phyloP scores from a whole-genome alignment of 176 grass and related monocot genomes.

The Cenchrus americanus region DNA sequence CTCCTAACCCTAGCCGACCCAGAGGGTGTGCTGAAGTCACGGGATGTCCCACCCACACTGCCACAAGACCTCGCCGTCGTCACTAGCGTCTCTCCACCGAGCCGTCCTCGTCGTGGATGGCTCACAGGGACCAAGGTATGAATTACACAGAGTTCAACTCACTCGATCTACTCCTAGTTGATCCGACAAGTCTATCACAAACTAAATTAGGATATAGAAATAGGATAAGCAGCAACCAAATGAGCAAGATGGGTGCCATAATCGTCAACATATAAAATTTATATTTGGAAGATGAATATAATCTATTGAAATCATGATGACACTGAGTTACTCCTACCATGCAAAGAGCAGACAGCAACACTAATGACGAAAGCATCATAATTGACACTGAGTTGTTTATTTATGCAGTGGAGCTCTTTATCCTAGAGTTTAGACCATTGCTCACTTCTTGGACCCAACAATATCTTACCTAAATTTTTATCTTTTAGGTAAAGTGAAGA shows the following conservation, averaged over 20 bases:
- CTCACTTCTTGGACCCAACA: conserved; percentile 1
- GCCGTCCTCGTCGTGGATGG: too few relatives aligned
- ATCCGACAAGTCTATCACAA: too few relatives aligned
- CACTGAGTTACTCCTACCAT: not conserved
- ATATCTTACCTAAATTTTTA: conserved; percentile 15
- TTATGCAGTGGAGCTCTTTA: conserved; percentile 4
- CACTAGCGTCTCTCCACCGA: too few relatives aligned
- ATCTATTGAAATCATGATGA: conserved; percentile 20
- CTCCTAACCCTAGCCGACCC: too few relatives aligned
- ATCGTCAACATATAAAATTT: conserved; percentile 15
- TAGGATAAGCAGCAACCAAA: not conserved
- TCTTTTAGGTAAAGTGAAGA: conserved; percentile 21
- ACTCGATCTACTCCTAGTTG: too few relatives aligned
- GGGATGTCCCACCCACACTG: too few relatives aligned
- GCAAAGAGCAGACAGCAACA: not conserved
- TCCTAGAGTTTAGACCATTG: not conserved
- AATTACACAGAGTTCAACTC: too few relatives aligned
- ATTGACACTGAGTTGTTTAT: not conserved
- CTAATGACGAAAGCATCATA: not conserved
- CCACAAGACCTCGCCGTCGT: too few relatives aligned
- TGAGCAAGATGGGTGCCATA: conserved; percentile 13
- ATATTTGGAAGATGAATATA: conserved; percentile 1
- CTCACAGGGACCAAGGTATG: too few relatives aligned
- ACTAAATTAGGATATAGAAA: not conserved
- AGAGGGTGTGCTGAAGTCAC: too few relatives aligned